Evolutionary conservation across 1,284 basidiomycete species (phyloP), one percentile per base, ranked within the genome.

Genomic region (Ustilago curta): DNA sequence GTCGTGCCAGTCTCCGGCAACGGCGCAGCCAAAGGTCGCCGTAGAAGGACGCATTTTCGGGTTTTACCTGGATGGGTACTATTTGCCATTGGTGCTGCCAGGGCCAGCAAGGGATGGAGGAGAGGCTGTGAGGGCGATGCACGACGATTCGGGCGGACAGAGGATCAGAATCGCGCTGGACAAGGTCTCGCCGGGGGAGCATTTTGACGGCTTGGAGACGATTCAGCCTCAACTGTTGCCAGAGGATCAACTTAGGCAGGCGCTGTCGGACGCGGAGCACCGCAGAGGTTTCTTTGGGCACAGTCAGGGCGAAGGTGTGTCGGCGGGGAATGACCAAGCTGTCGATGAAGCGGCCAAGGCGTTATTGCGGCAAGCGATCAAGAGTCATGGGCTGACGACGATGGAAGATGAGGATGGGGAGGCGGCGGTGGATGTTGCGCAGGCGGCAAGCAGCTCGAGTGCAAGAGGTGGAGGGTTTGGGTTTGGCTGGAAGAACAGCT

Each of bases 1-100:
- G 4, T 21, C 52, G 16, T 32, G 63, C 8, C 39, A 40, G 35
- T 16, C 35, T 8, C 8, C 32, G 3, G 43, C 31, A 16, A 16
- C 37, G 0, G 52, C 8, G 37, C 50, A 19, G 23, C 66, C 71
- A 2, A 65, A 64, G 49, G 54, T 71, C 3, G 73, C 69, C 1
- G 73, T 68, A 9, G 64, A 70, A 32, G 64, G 54, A 8, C 47
- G 59, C 14, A 76, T 76, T 54, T 76, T 76, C 65, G 73, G 68
- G 5, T 71, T 76, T 9, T 61, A 68, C 21, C 37, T 63, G 42
- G 69, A 68, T 1, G 43, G 57, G 6, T 71, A 68, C 42, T 76
- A 76, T 49, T 35, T 76, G 29, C 73, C 73, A 14, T 45, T 71
- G 1, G 73, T 76, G 6, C 63, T 76, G 12, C 60, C 68, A 2